These are phyloP conservation scores for Trypanosoma grayi DNA, from an alignment of 208 protist species.

Conservation along the genomic window DNA sequence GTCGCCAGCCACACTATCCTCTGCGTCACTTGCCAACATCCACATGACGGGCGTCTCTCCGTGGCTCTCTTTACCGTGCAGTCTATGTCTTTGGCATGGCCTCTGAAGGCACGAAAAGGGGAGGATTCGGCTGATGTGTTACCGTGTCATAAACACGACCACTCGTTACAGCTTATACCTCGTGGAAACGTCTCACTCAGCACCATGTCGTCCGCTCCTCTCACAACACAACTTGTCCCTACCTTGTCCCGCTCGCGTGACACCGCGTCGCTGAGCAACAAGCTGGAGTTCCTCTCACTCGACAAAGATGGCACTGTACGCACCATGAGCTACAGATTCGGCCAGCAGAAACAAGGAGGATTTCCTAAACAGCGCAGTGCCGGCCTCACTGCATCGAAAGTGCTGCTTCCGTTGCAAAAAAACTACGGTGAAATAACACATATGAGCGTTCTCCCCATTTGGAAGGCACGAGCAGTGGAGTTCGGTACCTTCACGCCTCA, in stretches of 20 bases:
- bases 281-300: slow-evolving; percentile 69
- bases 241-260: slow-evolving; percentile 39
- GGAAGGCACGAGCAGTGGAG: slow-evolving; percentile 49
- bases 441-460: slow-evolving; percentile 57
- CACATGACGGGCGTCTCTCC: slow-evolving; percentile 29
- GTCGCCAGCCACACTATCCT: slow-evolving; percentile 63
- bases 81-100: slow-evolving; percentile 28
- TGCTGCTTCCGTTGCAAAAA: slow-evolving; percentile 56
- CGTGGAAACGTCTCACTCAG: slow-evolving; percentile 11
- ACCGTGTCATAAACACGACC: not conserved
- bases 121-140: not conserved
- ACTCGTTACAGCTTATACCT: slow-evolving; percentile 22
- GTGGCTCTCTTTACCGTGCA: slow-evolving; percentile 73
- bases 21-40: slow-evolving; percentile 64
- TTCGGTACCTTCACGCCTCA: slow-evolving; percentile 55
- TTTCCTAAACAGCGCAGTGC: slow-evolving; percentile 54
- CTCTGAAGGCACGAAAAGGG: slow-evolving; percentile 21
- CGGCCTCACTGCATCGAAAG: slow-evolving; percentile 30
- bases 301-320: slow-evolving; percentile 70
- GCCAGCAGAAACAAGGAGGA: slow-evolving; percentile 55
- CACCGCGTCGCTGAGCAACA: slow-evolving; percentile 38
- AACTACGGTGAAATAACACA: slow-evolving; percentile 43
- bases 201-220: slow-evolving; percentile 9
- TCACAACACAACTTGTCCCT: slow-evolving; percentile 51
- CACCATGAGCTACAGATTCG: slow-evolving; percentile 64